Evolutionary conservation across 495 filamentous ascomycete genomes (phyloP).

Genomic region (Penicillium soppii): DNA sequence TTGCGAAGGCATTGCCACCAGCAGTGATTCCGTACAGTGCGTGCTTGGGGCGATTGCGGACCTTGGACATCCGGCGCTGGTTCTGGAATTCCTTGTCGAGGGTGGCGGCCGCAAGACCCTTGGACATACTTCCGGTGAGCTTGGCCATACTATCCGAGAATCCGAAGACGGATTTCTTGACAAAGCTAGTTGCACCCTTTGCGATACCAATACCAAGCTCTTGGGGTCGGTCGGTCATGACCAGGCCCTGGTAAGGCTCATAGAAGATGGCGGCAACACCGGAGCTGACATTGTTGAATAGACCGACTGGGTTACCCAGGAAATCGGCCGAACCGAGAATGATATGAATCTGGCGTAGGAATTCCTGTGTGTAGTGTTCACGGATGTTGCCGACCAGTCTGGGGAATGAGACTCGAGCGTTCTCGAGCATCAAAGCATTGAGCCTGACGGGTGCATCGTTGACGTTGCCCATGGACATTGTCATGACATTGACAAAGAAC

Average conservation of each 20-base stretch:
- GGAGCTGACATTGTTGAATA: slow-evolving; percentile 98
- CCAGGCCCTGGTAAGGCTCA: slow-evolving; percentile 95
- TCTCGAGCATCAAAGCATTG: slow-evolving; percentile 92
- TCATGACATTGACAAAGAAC: slow-evolving; percentile 97
- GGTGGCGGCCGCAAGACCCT: slow-evolving; percentile 90
- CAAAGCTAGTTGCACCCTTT: slow-evolving; percentile 93
- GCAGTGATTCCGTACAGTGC: slow-evolving; percentile 94
- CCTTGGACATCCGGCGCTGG: slow-evolving; percentile 86
- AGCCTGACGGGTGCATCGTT: slow-evolving; percentile 93
- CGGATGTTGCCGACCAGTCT: slow-evolving; percentile 80
- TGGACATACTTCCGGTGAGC: slow-evolving; percentile 93
- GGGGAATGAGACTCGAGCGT: slow-evolving; percentile 85
- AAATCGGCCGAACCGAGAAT: slow-evolving; percentile 97
- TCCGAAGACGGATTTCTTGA: slow-evolving; percentile 97
- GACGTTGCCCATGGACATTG: slow-evolving; percentile 98
- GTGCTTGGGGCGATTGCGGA: slow-evolving; percentile 93
- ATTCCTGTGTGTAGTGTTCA: slow-evolving; percentile 94
- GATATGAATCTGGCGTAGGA: slow-evolving; percentile 92
- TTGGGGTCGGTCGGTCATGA: slow-evolving; percentile 92
- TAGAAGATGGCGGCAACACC: slow-evolving; percentile 98
- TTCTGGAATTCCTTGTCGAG: slow-evolving; percentile 99
- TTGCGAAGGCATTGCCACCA: slow-evolving; percentile 92
- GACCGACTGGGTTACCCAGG: slow-evolving; percentile 94
- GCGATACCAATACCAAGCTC: slow-evolving; percentile 93
- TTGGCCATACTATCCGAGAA: slow-evolving; percentile 96